Conservation (phyloP, 768 basidiomycete genomes). For the Sutorius australiensis region DNA sequence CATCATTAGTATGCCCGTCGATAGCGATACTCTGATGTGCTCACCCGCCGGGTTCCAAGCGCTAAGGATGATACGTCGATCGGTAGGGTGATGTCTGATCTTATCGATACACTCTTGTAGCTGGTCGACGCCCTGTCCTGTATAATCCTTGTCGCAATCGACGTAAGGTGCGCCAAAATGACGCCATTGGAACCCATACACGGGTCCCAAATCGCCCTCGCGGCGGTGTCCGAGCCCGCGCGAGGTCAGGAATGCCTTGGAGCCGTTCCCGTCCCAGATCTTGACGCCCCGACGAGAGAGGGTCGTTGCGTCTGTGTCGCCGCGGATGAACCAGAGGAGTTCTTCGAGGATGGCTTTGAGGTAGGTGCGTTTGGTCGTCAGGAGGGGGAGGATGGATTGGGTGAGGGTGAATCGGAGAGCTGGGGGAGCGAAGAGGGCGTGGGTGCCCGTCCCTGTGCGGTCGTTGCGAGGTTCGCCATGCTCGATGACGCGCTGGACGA, state of each 20-base stretch:
- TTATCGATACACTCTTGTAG: slow-evolving; percentile 83
- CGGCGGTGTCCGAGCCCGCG: slow-evolving; percentile 80
- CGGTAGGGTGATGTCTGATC: slow-evolving; percentile 90
- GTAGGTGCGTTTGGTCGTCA: slow-evolving; percentile 96
- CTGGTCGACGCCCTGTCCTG: slow-evolving; percentile 89
- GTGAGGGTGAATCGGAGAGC: slow-evolving; percentile 85
- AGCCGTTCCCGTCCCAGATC: slow-evolving; percentile 98
- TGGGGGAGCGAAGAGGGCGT: slow-evolving; percentile 89
- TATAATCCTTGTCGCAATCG: slow-evolving; percentile 72
- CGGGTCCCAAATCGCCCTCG: slow-evolving; percentile 92
- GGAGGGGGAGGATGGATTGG: slow-evolving; percentile 71
- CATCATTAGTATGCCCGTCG: neutral
- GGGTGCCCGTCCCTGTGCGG: slow-evolving; percentile 92
- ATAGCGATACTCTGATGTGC: slow-evolving; percentile 4
- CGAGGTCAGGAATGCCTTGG: slow-evolving; percentile 78
- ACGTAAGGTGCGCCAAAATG: slow-evolving; percentile 87
- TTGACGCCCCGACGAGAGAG: slow-evolving; percentile 81
- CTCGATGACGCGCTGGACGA: slow-evolving; percentile 73
- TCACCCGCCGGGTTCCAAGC: slow-evolving; percentile 98
- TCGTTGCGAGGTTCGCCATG: slow-evolving; percentile 80
- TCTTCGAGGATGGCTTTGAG: slow-evolving; percentile 89
- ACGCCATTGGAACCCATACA: slow-evolving; percentile 97
- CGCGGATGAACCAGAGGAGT: slow-evolving; percentile 89
- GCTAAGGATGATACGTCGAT: slow-evolving; percentile 89
- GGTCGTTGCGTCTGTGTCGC: slow-evolving; percentile 74